A percentile compares a stretch with the other conserved stretches of the same genome.
Evolutionary conservation across 768 basidiomycete genomes (phyloP).

Genomic region (Hebeloma cylindrosporum): DNA sequence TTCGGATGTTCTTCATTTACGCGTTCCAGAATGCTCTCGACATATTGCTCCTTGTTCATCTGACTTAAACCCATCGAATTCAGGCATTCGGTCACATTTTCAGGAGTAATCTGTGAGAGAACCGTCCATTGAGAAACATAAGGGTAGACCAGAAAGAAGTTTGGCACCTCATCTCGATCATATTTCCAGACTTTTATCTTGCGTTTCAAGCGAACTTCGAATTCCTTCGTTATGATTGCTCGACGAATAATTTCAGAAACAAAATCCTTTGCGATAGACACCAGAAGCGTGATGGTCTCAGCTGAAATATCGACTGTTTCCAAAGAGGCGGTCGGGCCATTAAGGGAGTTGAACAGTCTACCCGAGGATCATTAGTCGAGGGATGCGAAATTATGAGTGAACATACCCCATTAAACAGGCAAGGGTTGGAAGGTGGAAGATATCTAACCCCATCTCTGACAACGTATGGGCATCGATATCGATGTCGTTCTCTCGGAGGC

Average conservation of each 20-base stretch:
- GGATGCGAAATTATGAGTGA: not conserved
- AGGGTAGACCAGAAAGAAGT: not conserved
- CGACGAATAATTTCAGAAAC: constrained; percentile 49
- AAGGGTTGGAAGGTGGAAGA: constrained; percentile 46
- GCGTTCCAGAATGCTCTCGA: constrained; percentile 20
- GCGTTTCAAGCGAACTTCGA: constrained; percentile 56
- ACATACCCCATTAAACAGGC: constrained; percentile 41
- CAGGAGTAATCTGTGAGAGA: constrained; percentile 37
- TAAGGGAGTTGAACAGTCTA: constrained; percentile 25
- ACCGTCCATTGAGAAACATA: not conserved
- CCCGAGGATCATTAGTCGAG: not conserved
- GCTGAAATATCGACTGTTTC: constrained; percentile 44
- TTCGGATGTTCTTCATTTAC: not conserved
- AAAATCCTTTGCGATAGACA: constrained; percentile 49
- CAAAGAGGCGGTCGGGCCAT: constrained; percentile 21
- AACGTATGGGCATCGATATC: constrained; percentile 48
- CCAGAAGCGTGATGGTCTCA: constrained; percentile 46
- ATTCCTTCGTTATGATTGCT: constrained; percentile 55
- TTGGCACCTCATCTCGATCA: constrained; percentile 40
- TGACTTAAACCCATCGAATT: constrained; percentile 43
- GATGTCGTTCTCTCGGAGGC: constrained; percentile 46
- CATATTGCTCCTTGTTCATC: constrained; percentile 40
- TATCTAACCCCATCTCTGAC: constrained; percentile 41
- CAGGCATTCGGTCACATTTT: constrained; percentile 50
- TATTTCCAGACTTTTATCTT: constrained; percentile 61